These are phyloP conservation scores for Apiospora malaysiana DNA, from an alignment of 2,329 filamentous ascomycete genomes.

Conservation along the genomic window DNA sequence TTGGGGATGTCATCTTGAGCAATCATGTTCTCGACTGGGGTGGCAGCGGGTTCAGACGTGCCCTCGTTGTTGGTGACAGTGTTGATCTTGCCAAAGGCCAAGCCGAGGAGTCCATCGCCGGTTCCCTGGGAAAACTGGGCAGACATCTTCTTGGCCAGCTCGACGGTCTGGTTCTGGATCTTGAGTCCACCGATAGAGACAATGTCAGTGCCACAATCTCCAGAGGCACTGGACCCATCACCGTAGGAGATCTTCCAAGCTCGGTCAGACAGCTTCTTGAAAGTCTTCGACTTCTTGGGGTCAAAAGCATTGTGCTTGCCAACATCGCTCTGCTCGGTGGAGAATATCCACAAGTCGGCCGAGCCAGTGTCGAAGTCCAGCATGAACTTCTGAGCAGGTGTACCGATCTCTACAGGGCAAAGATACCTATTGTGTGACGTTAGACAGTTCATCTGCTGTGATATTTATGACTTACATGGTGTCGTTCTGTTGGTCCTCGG, in stretches of 20 bases:
- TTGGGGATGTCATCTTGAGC: slow-evolving; percentile 50
- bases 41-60: slow-evolving; percentile 57
- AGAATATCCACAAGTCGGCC: slow-evolving; percentile 73
- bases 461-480: slow-evolving; percentile 42
- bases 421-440: slow-evolving; percentile 54
- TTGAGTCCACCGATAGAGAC: slow-evolving; percentile 66
- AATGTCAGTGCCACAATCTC: slow-evolving; percentile 67
- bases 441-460: background rate
- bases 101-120: slow-evolving; percentile 70
- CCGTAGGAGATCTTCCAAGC: slow-evolving; percentile 73
- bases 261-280: slow-evolving; percentile 51
- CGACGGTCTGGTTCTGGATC: slow-evolving; percentile 67
- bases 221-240: slow-evolving; percentile 70
- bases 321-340: slow-evolving; percentile 51
- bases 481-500: slow-evolving; percentile 72
- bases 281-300: slow-evolving; percentile 65
- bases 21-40: slow-evolving; percentile 75
- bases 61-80: slow-evolving; percentile 51
- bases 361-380: slow-evolving; percentile 76
- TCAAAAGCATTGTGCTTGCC: slow-evolving; percentile 62
- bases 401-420: slow-evolving; percentile 68
- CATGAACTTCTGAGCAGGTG: slow-evolving; percentile 64
- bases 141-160: slow-evolving; percentile 66
- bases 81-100: slow-evolving; percentile 70
- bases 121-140: slow-evolving; percentile 59